These are phyloP conservation scores for Trichophaea hybrida DNA, from an alignment of 2,329 filamentous ascomycete genomes.

Conservation along the genomic window DNA sequence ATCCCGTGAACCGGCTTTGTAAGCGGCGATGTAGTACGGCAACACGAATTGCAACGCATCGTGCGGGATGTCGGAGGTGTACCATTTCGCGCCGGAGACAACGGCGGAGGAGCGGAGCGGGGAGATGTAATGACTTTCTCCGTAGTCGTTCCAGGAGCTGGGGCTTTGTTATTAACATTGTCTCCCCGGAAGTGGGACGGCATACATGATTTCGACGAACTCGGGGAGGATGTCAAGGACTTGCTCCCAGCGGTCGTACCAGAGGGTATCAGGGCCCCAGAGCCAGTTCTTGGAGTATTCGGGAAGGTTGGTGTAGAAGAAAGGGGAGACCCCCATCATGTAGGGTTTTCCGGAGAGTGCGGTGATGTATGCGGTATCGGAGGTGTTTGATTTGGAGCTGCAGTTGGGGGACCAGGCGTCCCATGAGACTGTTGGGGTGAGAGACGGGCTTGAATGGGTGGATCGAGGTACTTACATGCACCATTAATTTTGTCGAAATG, in stretches of 20 bases:
- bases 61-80: constrained; percentile 38
- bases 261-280: constrained; percentile 47
- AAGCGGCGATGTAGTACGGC: constrained; percentile 39
- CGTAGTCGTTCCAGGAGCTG: constrained; percentile 47
- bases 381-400: constrained; percentile 31
- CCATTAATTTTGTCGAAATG: constrained; percentile 29
- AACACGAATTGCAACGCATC: constrained; percentile 38
- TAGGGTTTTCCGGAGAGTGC: constrained; percentile 35
- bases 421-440: constrained; percentile 34
- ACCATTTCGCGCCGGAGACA: constrained; percentile 37
- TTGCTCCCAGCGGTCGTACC: constrained; percentile 46
- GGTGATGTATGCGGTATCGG: constrained; percentile 33
- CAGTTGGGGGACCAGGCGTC: constrained; percentile 37
- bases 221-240: constrained; percentile 38
- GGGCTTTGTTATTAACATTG: constrained; percentile 23
- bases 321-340: constrained; percentile 42
- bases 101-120: constrained; percentile 36
- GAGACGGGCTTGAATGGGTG: neutral
- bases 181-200: neutral
- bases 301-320: constrained; percentile 47
- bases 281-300: constrained; percentile 48
- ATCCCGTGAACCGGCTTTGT: constrained; percentile 35
- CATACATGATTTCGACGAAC: constrained; percentile 35
- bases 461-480: constrained; percentile 22
- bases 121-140: constrained; percentile 45